A percentile compares a stretch with the other conserved stretches of the same genome.
Conservation (phyloP, 2,329 filamentous ascomycete species). For the Cladophialophora carrionii region DNA sequence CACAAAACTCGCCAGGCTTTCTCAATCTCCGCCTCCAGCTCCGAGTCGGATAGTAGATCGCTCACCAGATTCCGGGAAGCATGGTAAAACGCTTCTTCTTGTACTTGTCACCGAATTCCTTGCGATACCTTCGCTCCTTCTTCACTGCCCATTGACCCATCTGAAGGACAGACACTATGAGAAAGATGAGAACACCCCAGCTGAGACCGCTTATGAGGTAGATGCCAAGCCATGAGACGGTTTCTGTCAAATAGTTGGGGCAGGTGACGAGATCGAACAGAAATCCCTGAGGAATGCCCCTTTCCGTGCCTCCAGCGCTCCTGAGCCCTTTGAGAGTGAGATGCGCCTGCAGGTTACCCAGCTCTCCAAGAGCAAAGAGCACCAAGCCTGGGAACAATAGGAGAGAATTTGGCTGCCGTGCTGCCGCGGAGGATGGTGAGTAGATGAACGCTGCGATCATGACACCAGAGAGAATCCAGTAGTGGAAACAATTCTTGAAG, state of each 20-base stretch:
- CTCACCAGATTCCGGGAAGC: conserved; percentile 70
- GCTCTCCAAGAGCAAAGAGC: conserved; percentile 76
- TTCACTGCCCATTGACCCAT: conserved; percentile 88
- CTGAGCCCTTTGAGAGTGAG: conserved; percentile 76
- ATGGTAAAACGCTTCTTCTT: conserved; percentile 90
- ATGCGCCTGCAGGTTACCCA: conserved; percentile 80
- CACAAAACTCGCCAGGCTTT: neutral
- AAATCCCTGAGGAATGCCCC: conserved; percentile 83
- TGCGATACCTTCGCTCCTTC: conserved; percentile 88
- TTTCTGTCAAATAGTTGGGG: conserved; percentile 96
- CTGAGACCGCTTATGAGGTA: conserved; percentile 74
- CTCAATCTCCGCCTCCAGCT: neutral
- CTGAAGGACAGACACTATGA: conserved; percentile 69
- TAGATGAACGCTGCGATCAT: conserved; percentile 86
- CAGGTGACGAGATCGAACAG: conserved; percentile 88
- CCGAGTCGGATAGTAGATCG: neutral
- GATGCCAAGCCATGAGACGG: conserved; percentile 82
- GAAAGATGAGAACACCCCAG: conserved; percentile 77
- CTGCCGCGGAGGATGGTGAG: conserved; percentile 71
- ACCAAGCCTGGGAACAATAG: conserved; percentile 70
- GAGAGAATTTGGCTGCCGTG: conserved; percentile 50
- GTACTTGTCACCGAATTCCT: conserved; percentile 90
- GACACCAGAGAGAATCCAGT: conserved; percentile 83
- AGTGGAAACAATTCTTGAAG: conserved; percentile 92
- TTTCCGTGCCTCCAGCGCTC: conserved; percentile 76